A percentile compares a stretch with the other conserved stretches of the same genome.
These are phyloP conservation scores for Kandelia obovata DNA, from an alignment of 345 rosid genomes.

Conservation along the genomic window DNA sequence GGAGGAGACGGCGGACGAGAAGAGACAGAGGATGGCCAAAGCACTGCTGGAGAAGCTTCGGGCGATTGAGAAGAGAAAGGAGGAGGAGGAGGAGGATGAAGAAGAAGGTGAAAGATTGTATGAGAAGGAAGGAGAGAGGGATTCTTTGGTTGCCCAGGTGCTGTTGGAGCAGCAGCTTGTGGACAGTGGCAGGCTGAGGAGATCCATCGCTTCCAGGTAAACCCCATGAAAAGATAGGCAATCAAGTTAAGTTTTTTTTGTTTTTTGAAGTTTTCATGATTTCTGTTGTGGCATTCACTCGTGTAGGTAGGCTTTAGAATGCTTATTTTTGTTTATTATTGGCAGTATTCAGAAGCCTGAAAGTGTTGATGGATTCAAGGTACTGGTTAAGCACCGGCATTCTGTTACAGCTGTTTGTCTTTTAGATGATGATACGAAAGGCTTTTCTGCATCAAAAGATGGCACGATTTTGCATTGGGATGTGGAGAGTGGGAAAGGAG, in stretches of 20 bases:
- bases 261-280: not conserved
- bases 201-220: slow-evolving; percentile 76
- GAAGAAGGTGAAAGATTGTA: slow-evolving; percentile 36
- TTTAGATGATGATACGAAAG: slow-evolving; percentile 78
- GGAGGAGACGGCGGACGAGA: slow-evolving; percentile 74
- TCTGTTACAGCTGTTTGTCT: slow-evolving; percentile 81
- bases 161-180: slow-evolving; percentile 86
- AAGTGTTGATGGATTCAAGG: slow-evolving; percentile 41
- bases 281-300: not conserved
- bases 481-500: slow-evolving; percentile 61
- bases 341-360: slow-evolving; percentile 71
- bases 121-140: slow-evolving; percentile 57
- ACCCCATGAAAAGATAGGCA: not conserved
- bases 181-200: slow-evolving; percentile 77
- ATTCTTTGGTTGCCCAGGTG: slow-evolving; percentile 52
- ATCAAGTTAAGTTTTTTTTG: not conserved
- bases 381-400: slow-evolving; percentile 63
- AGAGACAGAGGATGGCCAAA: slow-evolving; percentile 60
- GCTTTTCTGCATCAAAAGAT: slow-evolving; percentile 91
- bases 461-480: slow-evolving; percentile 88
- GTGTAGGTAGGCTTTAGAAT: not conserved
- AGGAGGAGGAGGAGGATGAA: slow-evolving; percentile 37
- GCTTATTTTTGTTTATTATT: slow-evolving; percentile 15
- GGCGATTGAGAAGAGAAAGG: slow-evolving; percentile 38
- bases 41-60: slow-evolving; percentile 40